These are phyloP conservation scores for Penicillium sp. DNA, from an alignment of 2,329 filamentous ascomycete genomes.

Conservation along the genomic window DNA sequence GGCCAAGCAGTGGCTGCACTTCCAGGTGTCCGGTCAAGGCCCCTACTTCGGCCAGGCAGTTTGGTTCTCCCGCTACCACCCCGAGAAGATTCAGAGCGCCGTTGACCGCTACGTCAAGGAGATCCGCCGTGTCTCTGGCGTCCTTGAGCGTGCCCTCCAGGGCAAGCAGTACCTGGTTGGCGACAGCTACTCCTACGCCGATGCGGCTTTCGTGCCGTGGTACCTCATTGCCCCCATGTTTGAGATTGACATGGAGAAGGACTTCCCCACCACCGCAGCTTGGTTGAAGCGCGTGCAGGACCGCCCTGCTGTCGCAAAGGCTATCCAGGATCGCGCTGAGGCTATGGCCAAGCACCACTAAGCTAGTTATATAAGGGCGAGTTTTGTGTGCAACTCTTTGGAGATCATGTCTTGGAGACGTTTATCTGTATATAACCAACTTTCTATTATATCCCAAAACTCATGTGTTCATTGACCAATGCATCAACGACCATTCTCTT, in stretches of 20 bases:
- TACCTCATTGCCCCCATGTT: conserved; percentile 9
- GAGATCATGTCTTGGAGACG: too few relatives aligned
- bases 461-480: not conserved
- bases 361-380: not conserved
- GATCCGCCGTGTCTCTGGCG: conserved; percentile 45
- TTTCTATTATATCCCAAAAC: too few relatives aligned
- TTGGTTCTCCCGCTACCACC: conserved; percentile 48
- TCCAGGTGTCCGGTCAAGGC: conserved; percentile 50
- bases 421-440: too few relatives aligned
- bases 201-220: conserved; percentile 47
- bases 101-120: conserved; percentile 51
- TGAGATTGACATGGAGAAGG: conserved; percentile 29
- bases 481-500: not conserved
- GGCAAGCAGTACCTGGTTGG: conserved; percentile 46
- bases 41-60: conserved; percentile 53
- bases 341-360: conserved; percentile 2
- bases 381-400: not conserved
- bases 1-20: conserved; percentile 50
- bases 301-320: conserved; percentile 28
- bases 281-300: conserved; percentile 34
- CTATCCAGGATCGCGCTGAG: conserved; percentile 19
- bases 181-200: conserved; percentile 46
- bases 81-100: conserved; percentile 46
- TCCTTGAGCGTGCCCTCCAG: conserved; percentile 45
- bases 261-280: conserved; percentile 31